phyloP scores from a whole-genome alignment of 257 asterid genomes.

The Handroanthus guayacan region DNA sequence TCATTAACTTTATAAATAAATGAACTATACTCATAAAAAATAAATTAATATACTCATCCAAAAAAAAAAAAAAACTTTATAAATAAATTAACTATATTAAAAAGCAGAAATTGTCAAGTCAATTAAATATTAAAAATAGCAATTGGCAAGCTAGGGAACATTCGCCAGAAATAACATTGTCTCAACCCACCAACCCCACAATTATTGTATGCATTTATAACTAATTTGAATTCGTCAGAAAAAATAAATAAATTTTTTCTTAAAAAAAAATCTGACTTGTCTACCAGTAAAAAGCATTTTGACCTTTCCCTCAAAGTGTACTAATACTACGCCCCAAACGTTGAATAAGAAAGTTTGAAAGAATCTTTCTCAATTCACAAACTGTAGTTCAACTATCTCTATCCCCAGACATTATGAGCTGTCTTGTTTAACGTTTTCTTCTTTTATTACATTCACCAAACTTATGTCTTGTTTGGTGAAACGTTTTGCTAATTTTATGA shows the following conservation, averaged over 20 bases:
- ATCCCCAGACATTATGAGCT: neutral
- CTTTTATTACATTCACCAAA: neutral
- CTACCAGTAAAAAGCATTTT: constrained; percentile 11
- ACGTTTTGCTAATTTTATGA: no score
- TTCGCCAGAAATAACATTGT: neutral
- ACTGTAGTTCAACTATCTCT: neutral
- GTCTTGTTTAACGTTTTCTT: neutral
- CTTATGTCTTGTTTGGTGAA: neutral
- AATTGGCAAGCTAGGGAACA: neutral
- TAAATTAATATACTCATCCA: no score
- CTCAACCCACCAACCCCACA: neutral
- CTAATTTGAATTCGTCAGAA: constrained; percentile 17
- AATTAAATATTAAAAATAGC: no score
- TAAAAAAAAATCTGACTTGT: neutral
- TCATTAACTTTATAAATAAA: neutral
- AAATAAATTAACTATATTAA: no score
- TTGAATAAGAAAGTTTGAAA: neutral
- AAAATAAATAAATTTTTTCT: no score
- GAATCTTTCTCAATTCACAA: neutral
- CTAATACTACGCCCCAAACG: constrained; percentile 1
- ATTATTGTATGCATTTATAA: constrained; percentile 17
- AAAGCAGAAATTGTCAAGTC: neutral
- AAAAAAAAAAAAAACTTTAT: no score
- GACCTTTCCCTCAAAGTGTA: constrained; percentile 14
- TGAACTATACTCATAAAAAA: no score